phyloP scores from a whole-genome alignment of 331 rosid genomes.

The Stylosanthes scabra region DNA sequence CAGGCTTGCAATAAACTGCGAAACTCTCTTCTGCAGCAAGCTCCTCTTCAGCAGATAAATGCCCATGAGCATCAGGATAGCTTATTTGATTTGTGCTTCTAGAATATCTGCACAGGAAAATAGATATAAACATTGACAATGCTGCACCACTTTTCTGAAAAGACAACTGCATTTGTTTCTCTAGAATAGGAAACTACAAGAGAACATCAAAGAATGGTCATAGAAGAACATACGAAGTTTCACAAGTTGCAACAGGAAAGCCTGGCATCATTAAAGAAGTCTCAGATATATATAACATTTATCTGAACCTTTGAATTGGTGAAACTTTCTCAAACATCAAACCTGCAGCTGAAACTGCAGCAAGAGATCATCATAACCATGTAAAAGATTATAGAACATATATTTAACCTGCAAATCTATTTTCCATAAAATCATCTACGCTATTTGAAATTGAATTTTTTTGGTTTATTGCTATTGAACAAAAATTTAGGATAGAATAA shows the following conservation, averaged over 20 bases:
- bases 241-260: conserved; percentile 47
- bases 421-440: background rate
- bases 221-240: conserved; percentile 50
- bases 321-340: conserved; percentile 33
- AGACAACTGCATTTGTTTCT: conserved; percentile 23
- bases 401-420: background rate
- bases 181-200: conserved; percentile 15
- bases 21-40: conserved; percentile 68
- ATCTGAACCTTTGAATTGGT: conserved; percentile 16
- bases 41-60: conserved; percentile 69
- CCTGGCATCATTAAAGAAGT: conserved; percentile 44
- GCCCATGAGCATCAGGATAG: conserved; percentile 49
- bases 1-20: conserved; percentile 70
- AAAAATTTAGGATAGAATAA: background rate
- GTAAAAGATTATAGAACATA: background rate
- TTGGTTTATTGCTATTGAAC: background rate
- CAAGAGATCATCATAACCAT: conserved; percentile 35
- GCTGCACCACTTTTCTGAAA: conserved; percentile 7
- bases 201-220: conserved; percentile 7
- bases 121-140: conserved; percentile 22
- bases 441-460: background rate
- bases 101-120: conserved; percentile 49
- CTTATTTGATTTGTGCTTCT: conserved; percentile 55
- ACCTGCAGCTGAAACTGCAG: conserved; percentile 37
- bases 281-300: conserved; percentile 34